Conservation (phyloP, 805 yeast species). For the Blastobotrys terrestris region DNA sequence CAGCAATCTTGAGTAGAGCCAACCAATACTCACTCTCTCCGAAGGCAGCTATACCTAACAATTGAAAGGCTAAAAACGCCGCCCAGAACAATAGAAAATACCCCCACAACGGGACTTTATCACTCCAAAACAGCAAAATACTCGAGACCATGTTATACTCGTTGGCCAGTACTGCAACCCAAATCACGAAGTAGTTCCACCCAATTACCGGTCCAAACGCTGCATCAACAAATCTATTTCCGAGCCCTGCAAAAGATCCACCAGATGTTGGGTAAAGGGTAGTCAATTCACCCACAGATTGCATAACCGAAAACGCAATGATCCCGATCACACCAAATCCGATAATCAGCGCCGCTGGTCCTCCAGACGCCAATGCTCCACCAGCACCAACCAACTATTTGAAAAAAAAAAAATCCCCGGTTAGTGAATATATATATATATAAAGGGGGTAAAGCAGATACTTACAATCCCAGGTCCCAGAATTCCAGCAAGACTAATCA, state of each 20-base stretch:
- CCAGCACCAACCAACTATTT: slow-evolving; percentile 59
- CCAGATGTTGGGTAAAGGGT: slow-evolving; percentile 45
- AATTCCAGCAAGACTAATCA: slow-evolving; percentile 80
- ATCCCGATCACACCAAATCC: slow-evolving; percentile 46
- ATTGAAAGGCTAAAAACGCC: slow-evolving; percentile 39
- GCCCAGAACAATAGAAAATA: slow-evolving; percentile 47
- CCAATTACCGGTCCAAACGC: slow-evolving; percentile 46
- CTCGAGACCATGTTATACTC: slow-evolving; percentile 45
- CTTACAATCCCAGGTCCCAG: slow-evolving; percentile 69
- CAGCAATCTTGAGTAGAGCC: slow-evolving; percentile 49
- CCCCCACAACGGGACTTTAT: slow-evolving; percentile 44
- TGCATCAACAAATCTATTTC: slow-evolving; percentile 41
- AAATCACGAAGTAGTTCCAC: slow-evolving; percentile 44
- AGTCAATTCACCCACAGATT: slow-evolving; percentile 50
- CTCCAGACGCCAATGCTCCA: slow-evolving; percentile 42
- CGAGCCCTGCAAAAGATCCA: slow-evolving; percentile 45
- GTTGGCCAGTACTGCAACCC: slow-evolving; percentile 43
- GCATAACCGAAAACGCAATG: slow-evolving; percentile 48
- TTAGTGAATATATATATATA: no score
- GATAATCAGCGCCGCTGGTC: slow-evolving; percentile 46
- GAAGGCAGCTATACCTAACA: slow-evolving; percentile 47
- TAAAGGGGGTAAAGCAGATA: no score
- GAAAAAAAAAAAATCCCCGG: no score
- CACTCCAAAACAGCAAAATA: slow-evolving; percentile 40
- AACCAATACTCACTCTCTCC: slow-evolving; percentile 62